These are phyloP conservation scores for Pontederia paniculata DNA, from an alignment of 176 grass and related monocot species.

Conservation along the genomic window DNA sequence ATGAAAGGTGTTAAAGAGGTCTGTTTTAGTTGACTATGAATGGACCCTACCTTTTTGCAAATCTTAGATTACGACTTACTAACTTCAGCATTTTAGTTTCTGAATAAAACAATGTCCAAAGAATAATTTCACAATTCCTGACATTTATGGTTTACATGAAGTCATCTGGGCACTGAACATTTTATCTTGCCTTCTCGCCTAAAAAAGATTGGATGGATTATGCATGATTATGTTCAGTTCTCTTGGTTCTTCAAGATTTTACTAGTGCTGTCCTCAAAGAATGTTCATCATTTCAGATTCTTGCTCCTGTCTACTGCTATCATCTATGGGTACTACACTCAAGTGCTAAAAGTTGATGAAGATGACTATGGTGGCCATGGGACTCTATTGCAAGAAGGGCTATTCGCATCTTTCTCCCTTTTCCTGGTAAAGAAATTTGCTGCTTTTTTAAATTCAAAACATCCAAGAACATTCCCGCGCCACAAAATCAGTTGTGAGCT, in stretches of 20 bases:
- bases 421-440: conserved; percentile 52
- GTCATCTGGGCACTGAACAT: too few species aligned
- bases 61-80: too few species aligned
- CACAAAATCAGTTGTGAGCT: background rate
- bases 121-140: too few species aligned
- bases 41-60: too few species aligned
- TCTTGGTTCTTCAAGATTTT: background rate
- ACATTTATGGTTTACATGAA: too few species aligned
- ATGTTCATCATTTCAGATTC: conserved; percentile 34
- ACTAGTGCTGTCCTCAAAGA: too few species aligned
- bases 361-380: conserved; percentile 86
- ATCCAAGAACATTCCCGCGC: background rate
- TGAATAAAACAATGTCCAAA: too few species aligned
- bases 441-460: conserved; percentile 2
- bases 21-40: too few species aligned
- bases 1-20: too few species aligned
- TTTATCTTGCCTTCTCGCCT: too few species aligned
- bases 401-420: conserved; percentile 88
- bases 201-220: too few species aligned
- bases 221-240: background rate
- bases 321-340: conserved; percentile 76
- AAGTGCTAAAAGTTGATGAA: conserved; percentile 78
- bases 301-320: conserved; percentile 58
- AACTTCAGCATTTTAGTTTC: too few species aligned
- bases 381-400: conserved; percentile 80